These are phyloP conservation scores for Pogostemon cablin DNA, from an alignment of 257 asterid genomes.

Conservation along the genomic window DNA sequence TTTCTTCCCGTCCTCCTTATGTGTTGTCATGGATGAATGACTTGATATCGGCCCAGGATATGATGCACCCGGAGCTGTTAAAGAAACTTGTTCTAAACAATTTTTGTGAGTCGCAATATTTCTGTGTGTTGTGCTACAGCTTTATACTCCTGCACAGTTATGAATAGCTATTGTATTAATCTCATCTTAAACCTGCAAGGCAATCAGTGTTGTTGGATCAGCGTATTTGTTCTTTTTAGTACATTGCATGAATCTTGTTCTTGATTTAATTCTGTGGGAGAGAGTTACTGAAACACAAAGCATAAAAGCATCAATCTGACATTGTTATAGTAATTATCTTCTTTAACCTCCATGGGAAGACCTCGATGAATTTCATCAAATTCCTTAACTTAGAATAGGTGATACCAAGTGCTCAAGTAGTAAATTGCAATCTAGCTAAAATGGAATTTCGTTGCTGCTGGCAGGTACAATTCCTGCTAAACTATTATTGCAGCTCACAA, in stretches of 20 bases:
- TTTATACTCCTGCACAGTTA: constrained; percentile 1
- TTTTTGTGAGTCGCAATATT: constrained; percentile 65
- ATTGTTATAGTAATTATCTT: constrained; percentile 15
- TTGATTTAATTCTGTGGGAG: constrained; percentile 9
- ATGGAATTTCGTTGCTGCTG: constrained; percentile 25
- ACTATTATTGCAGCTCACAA: constrained; percentile 75
- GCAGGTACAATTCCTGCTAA: constrained; percentile 94
- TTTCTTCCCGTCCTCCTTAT: constrained; percentile 87
- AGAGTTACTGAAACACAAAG: constrained; percentile 5
- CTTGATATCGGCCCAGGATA: constrained; percentile 88
- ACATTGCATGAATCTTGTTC: not conserved
- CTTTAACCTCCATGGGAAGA: constrained; percentile 1
- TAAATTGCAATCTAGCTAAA: constrained; percentile 20
- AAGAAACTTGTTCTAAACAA: constrained; percentile 88
- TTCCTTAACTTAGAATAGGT: not conserved
- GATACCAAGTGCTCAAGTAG: not conserved
- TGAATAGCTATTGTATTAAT: not conserved
- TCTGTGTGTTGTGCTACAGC: not conserved
- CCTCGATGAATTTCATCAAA: constrained; percentile 6
- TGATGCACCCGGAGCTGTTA: constrained; percentile 95
- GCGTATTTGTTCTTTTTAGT: not conserved
- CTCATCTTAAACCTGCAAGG: constrained; percentile 15
- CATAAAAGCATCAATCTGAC: not conserved
- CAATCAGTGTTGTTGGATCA: not conserved
- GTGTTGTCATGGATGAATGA: constrained; percentile 88